Evolutionary conservation across 768 basidiomycete species (phyloP), one percentile per base, ranked within the genome.

Genomic region (Lentinula edodes): DNA sequence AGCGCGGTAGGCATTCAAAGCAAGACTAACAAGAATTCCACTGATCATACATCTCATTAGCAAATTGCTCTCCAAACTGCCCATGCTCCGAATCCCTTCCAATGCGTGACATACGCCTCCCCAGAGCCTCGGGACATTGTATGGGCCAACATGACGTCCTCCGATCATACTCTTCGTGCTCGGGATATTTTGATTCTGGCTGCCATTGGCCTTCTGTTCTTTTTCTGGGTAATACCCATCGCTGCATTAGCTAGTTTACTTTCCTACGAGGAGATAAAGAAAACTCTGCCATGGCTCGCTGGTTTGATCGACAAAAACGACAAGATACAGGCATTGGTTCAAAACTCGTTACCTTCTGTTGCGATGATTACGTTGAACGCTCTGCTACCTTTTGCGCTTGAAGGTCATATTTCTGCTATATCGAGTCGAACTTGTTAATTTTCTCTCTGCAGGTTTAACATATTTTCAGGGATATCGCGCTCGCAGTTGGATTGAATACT

Each of bases 71-170:
- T 90, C 6, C 95, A 98, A 72, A 81, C 87, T 1, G 90, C 90
- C 0, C 90, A 94, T 67, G 83, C 89, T 0, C 81, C 90, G 0
- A 80, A 80, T 57, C 88, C 88, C 15, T 80, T 80, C 57, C 82
- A 86, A 71, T 81, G 83, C 56, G 80, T 80, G 36, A 95, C 92
- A 10, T 82, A 78, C 61, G 83, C 85, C 18, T 95, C 96, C 0
- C 96, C 96, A 0, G 95, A 98, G 70, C 95, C 96, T 9, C 85
- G 96, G 52, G 96, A 98, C 71, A 91, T 98, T 60, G 85, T 98
- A 18, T 99, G 97, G 97, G 79, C 87, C 35, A 95, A 94, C 66
- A 89, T 98, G 77, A 78, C 87, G 1, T 84, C 88, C 20, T 83
- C 91, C 0, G 76, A 78, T 0, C 69, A 79, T 15, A 76, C 83